Conservation (phyloP, 129 eudicot species). For the Solidago caesia region DNA sequence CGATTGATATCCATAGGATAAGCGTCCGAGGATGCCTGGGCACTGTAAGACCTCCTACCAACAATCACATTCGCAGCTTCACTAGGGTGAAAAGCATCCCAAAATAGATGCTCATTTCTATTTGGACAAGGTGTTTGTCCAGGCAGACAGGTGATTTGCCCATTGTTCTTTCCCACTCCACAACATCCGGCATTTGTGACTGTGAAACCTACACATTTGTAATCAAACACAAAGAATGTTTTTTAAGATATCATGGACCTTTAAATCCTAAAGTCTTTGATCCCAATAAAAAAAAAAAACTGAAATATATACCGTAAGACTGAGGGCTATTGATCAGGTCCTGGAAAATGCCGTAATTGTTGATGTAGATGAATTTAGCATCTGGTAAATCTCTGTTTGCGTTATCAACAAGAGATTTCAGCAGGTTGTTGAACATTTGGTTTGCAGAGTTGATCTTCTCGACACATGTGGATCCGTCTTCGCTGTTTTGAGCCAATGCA, state of each 20-base stretch:
- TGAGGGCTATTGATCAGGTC: conserved; percentile 58
- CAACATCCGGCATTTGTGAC: conserved; percentile 91
- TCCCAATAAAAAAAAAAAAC: background rate
- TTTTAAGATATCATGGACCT: background rate
- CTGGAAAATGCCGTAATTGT: conserved; percentile 76
- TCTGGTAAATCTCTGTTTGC: conserved; percentile 53
- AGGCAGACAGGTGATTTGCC: conserved; percentile 85
- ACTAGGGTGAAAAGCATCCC: conserved; percentile 89
- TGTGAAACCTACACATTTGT: conserved; percentile 48
- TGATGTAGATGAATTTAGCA: conserved; percentile 62
- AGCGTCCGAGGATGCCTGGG: conserved; percentile 57
- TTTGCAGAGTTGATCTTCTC: conserved; percentile 57
- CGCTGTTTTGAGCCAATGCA: conserved; percentile 71
- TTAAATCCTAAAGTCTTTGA: background rate
- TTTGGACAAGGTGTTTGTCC: conserved; percentile 64
- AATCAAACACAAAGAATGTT: conserved; percentile 4
- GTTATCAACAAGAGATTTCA: conserved; percentile 52
- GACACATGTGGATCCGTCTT: conserved; percentile 71
- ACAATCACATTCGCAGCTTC: conserved; percentile 76
- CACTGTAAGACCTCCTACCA: conserved; percentile 74
- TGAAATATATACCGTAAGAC: conserved; percentile 47
- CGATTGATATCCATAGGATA: conserved; percentile 69
- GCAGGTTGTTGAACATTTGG: conserved; percentile 61
- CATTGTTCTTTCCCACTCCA: conserved; percentile 89
- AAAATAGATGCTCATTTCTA: conserved; percentile 58